Evolutionary conservation across 768 basidiomycete genomes (phyloP), one percentile per base, ranked within the genome.

Genomic region (Auricularia auricula-judae): DNA sequence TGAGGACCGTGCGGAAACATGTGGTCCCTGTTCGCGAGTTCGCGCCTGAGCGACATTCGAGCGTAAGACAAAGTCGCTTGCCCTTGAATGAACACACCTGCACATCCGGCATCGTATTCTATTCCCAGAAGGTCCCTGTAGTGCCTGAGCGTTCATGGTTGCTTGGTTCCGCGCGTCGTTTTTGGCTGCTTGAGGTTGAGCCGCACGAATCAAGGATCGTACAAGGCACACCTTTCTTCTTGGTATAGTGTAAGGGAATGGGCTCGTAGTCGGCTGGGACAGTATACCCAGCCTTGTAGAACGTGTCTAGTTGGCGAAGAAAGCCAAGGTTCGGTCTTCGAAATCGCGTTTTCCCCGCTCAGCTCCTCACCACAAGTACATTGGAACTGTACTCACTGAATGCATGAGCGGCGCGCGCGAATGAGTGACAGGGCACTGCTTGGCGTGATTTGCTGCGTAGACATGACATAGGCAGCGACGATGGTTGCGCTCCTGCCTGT

Each of bases 31-130:
- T 89, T 84, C 0, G 94, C 94, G 14, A 98, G 80, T 69, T 93
- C 91, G 66, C 88, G 86, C 70, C 92, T 88, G 63, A 42, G 12
- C 39, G 8, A 42, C 12, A 29, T 29, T 29, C 18, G 14, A 29
- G 29, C 56, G 11, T 36, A 59, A 59, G 16, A 36, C 56, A 12
- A 23, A 29, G 23, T 35, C 14, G 61, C 35, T 66, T 21, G 47
- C 47, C 29, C 29, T 29, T 29, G 29, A 29, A 29, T 29, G 18
- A 16, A 18, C 81, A 61, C 65, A 87, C 89, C 91, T 81, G 79
- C 94, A 97, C 86, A 89, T 91, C 75, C 90, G 93, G 75, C 94
- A 97, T 71, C 94, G 80, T 71, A 97, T 93, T 51, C 87, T 82
- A 51, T 86, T 79, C 47, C 80, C 83, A 2, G 82, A 12, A 4